phyloP scores from a whole-genome alignment of 2,329 filamentous ascomycete species.

The Cadophora gregata region DNA sequence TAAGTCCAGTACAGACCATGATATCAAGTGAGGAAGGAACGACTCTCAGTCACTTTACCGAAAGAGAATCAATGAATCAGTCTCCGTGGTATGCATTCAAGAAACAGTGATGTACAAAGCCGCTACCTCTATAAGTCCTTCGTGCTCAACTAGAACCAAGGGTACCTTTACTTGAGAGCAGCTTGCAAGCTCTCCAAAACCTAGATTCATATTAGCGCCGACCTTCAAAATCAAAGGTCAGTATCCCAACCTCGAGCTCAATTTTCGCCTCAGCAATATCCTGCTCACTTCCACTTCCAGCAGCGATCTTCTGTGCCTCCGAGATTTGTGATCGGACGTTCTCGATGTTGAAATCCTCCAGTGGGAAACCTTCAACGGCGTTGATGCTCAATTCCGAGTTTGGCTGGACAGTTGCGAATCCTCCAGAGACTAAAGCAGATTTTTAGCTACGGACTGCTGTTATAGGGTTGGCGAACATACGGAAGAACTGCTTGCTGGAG shows the following conservation, averaged over 20 bases:
- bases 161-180: slow-evolving; percentile 71
- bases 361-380: slow-evolving; percentile 90
- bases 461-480: slow-evolving; percentile 62
- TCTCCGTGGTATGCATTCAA: slow-evolving; percentile 39
- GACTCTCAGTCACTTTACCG: slow-evolving; percentile 7
- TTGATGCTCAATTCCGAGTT: slow-evolving; percentile 97
- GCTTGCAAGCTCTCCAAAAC: slow-evolving; percentile 85
- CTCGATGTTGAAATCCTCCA: slow-evolving; percentile 96
- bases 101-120: slow-evolving; percentile 45
- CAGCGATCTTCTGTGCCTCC: slow-evolving; percentile 94
- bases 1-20: not conserved
- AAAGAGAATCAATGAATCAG: not conserved
- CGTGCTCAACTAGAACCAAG: slow-evolving; percentile 24
- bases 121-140: slow-evolving; percentile 40
- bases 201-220: slow-evolving; percentile 55
- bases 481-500: slow-evolving; percentile 90
- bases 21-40: slow-evolving; percentile 23
- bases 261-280: slow-evolving; percentile 99
- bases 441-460: slow-evolving; percentile 23
- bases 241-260: slow-evolving; percentile 83
- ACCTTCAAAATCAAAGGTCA: not conserved
- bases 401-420: slow-evolving; percentile 96
- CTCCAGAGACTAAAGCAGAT: slow-evolving; percentile 80
- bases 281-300: slow-evolving; percentile 89
- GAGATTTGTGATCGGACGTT: slow-evolving; percentile 87